Conservation (phyloP, 805 yeast genomes). For the Candida insectalens region DNA sequence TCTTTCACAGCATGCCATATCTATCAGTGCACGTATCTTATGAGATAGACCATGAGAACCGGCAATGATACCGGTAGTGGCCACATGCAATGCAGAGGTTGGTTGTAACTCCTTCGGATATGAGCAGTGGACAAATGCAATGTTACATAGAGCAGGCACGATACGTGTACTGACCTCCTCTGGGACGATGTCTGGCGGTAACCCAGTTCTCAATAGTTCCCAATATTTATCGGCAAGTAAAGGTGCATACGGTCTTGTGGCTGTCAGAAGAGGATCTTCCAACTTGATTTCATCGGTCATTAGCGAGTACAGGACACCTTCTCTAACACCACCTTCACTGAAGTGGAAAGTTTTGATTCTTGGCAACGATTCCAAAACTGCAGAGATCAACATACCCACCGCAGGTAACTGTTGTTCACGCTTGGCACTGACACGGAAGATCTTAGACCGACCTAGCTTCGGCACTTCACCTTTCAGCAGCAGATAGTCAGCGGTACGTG, state of each 20-base stretch:
- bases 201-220: constrained; percentile 41
- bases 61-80: constrained; percentile 65
- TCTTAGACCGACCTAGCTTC: constrained; percentile 15
- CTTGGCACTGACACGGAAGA: constrained; percentile 59
- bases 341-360: constrained; percentile 53
- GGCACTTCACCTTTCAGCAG: constrained; percentile 41
- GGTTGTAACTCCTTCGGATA: constrained; percentile 73
- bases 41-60: constrained; percentile 73
- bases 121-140: constrained; percentile 69
- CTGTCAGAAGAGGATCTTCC: constrained; percentile 62
- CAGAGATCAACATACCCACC: constrained; percentile 51
- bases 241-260: constrained; percentile 67
- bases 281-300: constrained; percentile 46
- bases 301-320: constrained; percentile 59
- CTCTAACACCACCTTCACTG: constrained; percentile 71
- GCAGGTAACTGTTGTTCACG: constrained; percentile 63
- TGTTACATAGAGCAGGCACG: constrained; percentile 62
- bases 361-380: constrained; percentile 55
- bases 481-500: constrained; percentile 39
- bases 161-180: constrained; percentile 46
- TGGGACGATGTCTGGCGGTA: constrained; percentile 50
- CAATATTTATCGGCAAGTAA: constrained; percentile 48
- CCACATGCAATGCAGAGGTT: constrained; percentile 61
- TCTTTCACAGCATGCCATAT: constrained; percentile 65
- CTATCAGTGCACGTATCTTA: constrained; percentile 58